Evolutionary conservation across 768 basidiomycete species (phyloP).

Genomic region (Kwoniella dendrophila): DNA sequence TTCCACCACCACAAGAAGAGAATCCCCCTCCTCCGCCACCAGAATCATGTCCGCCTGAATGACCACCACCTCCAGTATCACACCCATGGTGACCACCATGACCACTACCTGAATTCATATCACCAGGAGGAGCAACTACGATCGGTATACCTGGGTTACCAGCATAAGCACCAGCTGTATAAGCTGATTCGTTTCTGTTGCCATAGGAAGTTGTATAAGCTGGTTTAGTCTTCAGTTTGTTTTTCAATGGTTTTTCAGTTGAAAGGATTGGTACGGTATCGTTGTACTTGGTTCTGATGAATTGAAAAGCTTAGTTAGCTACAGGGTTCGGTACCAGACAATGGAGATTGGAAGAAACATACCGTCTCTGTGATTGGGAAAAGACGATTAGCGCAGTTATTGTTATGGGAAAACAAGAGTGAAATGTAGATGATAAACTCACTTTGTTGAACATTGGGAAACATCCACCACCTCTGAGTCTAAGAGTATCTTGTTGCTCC

Average conservation of each 20-base stretch:
- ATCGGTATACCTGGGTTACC: conserved; percentile 3
- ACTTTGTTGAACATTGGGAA: conserved; percentile 1
- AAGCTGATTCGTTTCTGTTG: background rate
- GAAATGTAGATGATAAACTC: background rate
- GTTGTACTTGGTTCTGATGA: too few species aligned
- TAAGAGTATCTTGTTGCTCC: background rate
- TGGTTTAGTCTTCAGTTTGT: too few species aligned
- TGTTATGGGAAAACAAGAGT: too few species aligned
- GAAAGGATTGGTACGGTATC: too few species aligned
- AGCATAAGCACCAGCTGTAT: background rate
- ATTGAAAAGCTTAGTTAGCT: too few species aligned
- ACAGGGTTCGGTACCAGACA: too few species aligned
- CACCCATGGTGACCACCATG: conserved; percentile 3
- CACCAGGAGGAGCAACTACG: conserved; percentile 1
- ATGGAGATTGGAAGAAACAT: too few species aligned
- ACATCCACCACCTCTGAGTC: conserved; percentile 8
- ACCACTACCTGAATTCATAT: background rate
- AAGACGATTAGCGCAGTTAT: too few species aligned
- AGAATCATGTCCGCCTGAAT: background rate
- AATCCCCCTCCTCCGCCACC: background rate
- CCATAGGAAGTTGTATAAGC: too few species aligned
- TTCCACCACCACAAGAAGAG: background rate
- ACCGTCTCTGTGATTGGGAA: too few species aligned
- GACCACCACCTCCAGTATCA: background rate
- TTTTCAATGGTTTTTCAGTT: too few species aligned